Evolutionary conservation across 2,329 filamentous ascomycete genomes (phyloP), one percentile per base, ranked within the genome.

Genomic region (Fusarium sp.): DNA sequence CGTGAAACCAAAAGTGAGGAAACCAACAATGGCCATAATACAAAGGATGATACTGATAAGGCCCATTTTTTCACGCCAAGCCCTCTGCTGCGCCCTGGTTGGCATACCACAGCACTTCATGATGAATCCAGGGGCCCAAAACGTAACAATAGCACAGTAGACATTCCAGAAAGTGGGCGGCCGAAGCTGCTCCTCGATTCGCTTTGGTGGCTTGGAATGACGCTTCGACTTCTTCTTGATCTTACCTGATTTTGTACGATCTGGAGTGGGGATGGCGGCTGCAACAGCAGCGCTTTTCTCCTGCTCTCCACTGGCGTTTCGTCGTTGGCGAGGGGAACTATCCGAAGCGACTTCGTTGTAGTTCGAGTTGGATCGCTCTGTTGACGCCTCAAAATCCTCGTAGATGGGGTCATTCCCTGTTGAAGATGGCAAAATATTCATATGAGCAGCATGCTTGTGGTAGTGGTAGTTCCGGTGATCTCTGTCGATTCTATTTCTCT

Each of bases 21-120:
- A 99, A 75, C 96, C 96, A 47, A 99, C 95, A 75, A 94, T 89
- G 11, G 88, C 87, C 84, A 94, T 96, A 76, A 98, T 94, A 62
- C 91, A 76, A 32, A 97, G 76, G 76, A 99, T 99, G 76, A 99
- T 89, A 80, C 94, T 97, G 81, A 97, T 92, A 60, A 99, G 82
- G 4, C 96, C 96, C 84, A 99, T 96, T 85, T 99, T 99, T 78
- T 99, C 96, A 70, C 96, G 88, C 96, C 96, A 99, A 4, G 96
- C 96, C 74, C 93, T 88, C 76, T 94, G 91, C 78, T 98, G 93
- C 17, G 91, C 93, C 78, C 92, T 96, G 45, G 92, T 86, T 9
- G 89, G 88, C 84, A 92, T 96, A 39, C 94, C 94, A 75, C 94
- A 96, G 79, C 93, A 97, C 70, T 86, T 88, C 55, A 99, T 83